phyloP scores from a whole-genome alignment of 176 grass and related monocot species.

The Musa troglodytarum region DNA sequence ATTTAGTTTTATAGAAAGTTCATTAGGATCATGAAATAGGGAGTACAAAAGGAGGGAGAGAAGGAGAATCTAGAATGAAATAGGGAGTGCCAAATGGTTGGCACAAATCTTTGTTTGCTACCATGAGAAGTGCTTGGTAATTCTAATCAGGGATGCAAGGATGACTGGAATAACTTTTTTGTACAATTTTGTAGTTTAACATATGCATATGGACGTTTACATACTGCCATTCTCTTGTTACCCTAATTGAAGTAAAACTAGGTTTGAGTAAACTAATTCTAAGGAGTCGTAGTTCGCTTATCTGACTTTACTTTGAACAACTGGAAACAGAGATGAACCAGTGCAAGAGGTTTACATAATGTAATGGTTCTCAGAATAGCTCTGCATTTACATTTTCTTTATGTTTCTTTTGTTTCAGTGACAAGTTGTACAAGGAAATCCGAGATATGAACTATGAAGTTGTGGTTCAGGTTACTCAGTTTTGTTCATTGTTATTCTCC shows the following conservation, averaged over 20 bases:
- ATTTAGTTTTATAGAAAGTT: no score
- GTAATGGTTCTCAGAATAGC: background rate
- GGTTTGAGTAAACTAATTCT: no score
- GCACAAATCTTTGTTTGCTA: background rate
- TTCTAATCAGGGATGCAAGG: background rate
- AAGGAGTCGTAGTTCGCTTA: no score
- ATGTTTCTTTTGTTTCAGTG: slow-evolving; percentile 42
- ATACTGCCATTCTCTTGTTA: background rate
- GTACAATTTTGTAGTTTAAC: background rate
- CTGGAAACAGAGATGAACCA: no score
- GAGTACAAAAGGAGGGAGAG: background rate
- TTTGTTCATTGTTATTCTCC: background rate
- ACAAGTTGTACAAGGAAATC: slow-evolving; percentile 97
- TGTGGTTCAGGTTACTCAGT: slow-evolving; percentile 69
- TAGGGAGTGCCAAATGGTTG: background rate
- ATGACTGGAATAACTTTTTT: background rate
- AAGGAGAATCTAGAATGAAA: background rate
- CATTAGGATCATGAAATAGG: background rate
- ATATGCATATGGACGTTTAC: background rate
- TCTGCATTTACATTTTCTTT: slow-evolving; percentile 8
- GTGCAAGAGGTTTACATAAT: no score
- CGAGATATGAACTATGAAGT: slow-evolving; percentile 97
- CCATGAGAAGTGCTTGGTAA: background rate
- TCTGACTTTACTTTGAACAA: no score
- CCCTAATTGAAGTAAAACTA: no score